A percentile compares a stretch with the other conserved stretches of the same genome.
phyloP scores from a whole-genome alignment of 129 eudicot genomes.

The Chrysanthemum makinoi region DNA sequence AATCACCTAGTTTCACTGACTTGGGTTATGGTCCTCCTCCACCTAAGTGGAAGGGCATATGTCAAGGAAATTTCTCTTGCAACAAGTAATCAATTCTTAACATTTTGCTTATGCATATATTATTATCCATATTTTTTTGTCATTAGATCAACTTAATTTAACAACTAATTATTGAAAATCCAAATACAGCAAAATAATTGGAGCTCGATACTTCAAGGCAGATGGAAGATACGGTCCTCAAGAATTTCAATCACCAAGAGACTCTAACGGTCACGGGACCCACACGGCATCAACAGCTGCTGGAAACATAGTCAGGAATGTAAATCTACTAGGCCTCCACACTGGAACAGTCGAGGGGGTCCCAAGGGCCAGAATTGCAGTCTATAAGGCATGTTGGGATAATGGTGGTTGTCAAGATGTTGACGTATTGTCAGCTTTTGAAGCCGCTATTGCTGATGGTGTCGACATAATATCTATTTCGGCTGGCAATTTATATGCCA shows the following conservation, averaged over 20 bases:
- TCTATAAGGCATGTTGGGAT: conserved; percentile 6
- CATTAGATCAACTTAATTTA: no score
- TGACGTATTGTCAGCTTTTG: conserved; percentile 5
- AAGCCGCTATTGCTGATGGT: conserved; percentile 9
- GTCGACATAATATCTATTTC: not conserved
- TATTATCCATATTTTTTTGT: no score
- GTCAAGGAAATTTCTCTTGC: no score
- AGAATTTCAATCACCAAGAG: not conserved
- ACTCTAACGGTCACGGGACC: conserved; percentile 10
- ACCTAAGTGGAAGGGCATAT: no score
- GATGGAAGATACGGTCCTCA: not conserved
- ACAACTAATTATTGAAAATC: not conserved
- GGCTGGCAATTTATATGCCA: not conserved
- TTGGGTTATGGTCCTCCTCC: no score
- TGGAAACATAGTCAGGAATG: conserved; percentile 10
- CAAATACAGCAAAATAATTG: conserved; percentile 7
- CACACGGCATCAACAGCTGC: conserved; percentile 12
- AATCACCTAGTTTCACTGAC: not conserved
- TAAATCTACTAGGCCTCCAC: conserved; percentile 2
- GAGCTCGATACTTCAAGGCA: conserved; percentile 10
- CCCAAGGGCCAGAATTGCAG: conserved; percentile 13
- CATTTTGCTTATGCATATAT: not conserved
- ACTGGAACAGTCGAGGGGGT: conserved; percentile 8
- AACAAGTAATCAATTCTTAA: no score
- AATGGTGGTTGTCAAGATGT: not conserved